phyloP scores from a whole-genome alignment of 768 basidiomycete genomes.

The Lactarius sp. region DNA sequence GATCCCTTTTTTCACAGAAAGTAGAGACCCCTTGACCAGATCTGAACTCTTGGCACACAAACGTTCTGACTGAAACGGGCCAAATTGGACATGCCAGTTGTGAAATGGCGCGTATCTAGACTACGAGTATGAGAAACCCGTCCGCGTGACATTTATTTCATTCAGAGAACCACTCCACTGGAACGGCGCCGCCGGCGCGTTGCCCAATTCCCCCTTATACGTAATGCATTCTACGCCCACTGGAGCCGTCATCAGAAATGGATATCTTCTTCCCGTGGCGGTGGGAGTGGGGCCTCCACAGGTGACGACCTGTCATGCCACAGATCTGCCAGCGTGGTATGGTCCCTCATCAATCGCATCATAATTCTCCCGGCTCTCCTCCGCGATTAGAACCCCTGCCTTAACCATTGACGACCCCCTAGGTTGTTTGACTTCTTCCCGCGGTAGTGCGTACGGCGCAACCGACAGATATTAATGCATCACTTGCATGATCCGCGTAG shows the following conservation, averaged over 20 bases:
- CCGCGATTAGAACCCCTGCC: too few species aligned
- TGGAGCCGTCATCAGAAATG: too few species aligned
- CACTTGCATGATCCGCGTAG: too few species aligned
- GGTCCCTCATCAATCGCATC: background rate
- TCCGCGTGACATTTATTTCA: conserved; percentile 1
- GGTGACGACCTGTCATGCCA: background rate
- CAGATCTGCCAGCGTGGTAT: background rate
- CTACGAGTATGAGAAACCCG: background rate
- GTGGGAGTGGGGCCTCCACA: too few species aligned
- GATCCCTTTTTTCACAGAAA: background rate
- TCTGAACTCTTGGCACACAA: background rate
- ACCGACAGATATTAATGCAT: too few species aligned
- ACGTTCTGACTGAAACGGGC: background rate
- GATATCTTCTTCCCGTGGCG: too few species aligned
- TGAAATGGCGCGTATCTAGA: background rate
- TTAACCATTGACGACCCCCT: too few species aligned
- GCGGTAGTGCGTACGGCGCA: too few species aligned
- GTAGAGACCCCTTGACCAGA: background rate
- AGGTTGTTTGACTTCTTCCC: too few species aligned
- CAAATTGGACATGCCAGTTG: background rate
- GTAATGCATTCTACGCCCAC: too few species aligned
- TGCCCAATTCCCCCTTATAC: background rate
- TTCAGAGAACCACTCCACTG: background rate
- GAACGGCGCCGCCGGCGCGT: background rate
- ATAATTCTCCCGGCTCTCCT: background rate